Evolutionary conservation across 1,284 basidiomycete genomes (phyloP), one percentile per base, ranked within the genome.

Genomic region (Amylostereum areolatum): DNA sequence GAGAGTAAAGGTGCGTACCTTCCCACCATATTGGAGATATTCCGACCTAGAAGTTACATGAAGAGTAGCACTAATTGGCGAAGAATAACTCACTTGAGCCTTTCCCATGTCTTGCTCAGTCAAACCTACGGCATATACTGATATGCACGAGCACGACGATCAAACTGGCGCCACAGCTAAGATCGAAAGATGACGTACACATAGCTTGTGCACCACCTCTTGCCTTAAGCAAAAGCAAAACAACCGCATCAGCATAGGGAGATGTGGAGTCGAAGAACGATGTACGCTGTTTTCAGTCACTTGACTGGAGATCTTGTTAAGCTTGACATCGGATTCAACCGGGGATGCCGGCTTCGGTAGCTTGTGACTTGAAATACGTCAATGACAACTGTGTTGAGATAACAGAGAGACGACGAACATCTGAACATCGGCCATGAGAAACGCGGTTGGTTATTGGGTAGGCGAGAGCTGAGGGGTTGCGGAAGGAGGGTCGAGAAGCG

Each of bases 21-120:
- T 90, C 89, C 87, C 89, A 91, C 89, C 89, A 91, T 47, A 92
- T 76, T 2, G 87, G 83, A 33, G 85, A 86, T 58, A 92, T 89
- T 36, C 89, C 89, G 59, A 92, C 84, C 85, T 89, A 52, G 46
- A 53, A 7, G 32, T 30, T 34, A n/a, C 40, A 33, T 54, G 27
- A 36, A 37, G 11, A 46, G 28, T n/a, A 12, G 9, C 10, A 29
- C n/a, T 31, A 30, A 27, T 35, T 37, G 33, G 33, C 30, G 9
- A 24, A 35, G 32, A 41, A 44, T 30, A 37, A 46, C 29, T 61
- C 60, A 85, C 85, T 73, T 92, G 89, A 46, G 89, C 81, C 63
- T 90, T 92, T 51, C 84, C 65, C 80, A 92, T 86, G 57, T 91
- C 89, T 54, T 82, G 77, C 60, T 87, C 85, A n/a, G 73, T 77